Evolutionary conservation across 192 early-diverging fungal species (phyloP), one percentile per base, ranked within the genome.

Genomic region (Mortierella antarctica): DNA sequence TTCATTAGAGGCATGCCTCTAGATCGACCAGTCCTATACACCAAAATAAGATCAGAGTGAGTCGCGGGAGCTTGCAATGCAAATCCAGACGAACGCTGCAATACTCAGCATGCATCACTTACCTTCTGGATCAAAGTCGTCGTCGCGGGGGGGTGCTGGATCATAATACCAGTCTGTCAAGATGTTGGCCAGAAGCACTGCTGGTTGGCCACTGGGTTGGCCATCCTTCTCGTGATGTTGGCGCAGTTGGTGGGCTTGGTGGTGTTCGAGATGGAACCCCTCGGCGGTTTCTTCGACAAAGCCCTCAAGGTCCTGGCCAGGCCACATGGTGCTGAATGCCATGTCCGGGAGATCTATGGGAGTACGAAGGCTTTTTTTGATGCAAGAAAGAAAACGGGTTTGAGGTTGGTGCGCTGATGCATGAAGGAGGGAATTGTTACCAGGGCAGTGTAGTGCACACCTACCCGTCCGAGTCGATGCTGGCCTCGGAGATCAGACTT

Each of bases 381-480:
- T 45, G 11, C 47, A 5, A 48, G 20, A 62, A n/a, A 60, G 7
- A 56, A 17, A 56, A 57, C 9, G 39, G 23, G 1, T 18, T 61
- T 39, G 13, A 20, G 14, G 14, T 21, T 56, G 11, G 8, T 9
- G 15, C 9, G 20, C 8, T 21, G 4, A 50, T 3, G 23, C 6
- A 50, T 31, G 12, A 64, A 51, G 49, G 17, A 51, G 49, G 17
- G n/a, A 0, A 4, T 39, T 18, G 13, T 6, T 14, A 46, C 0
- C 10, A 46, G 31, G 31, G 31, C 31, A 31, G 1, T 31, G 31
- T 15, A 20, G 14, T 18, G 0, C 7, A 17, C 6, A 4, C 48
- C 58, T 69, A 76, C 74, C 74, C 69, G 12, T 79, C 76, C 14
- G 76, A 79, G 15, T 79, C 76, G 12, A 79, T 40, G 13, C 57